Percentiles rank a stretch among this genome's conserved stretches.
phyloP scores from a whole-genome alignment of 2,329 filamentous ascomycete species.

The Fusarium sp. region DNA sequence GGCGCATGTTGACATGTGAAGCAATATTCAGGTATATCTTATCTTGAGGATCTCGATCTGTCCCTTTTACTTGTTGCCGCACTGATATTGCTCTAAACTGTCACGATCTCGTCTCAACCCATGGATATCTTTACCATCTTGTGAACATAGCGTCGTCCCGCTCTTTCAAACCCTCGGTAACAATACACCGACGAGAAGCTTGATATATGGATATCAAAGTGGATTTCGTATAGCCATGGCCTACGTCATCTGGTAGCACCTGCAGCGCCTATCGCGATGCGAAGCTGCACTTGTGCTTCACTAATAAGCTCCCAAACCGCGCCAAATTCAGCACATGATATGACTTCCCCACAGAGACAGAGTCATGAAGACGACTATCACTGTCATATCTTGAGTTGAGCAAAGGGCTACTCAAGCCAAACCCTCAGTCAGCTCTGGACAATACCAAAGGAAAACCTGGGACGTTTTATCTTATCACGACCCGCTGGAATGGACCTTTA shows the following conservation, averaged over 20 bases:
- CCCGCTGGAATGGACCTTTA: constrained; percentile 24
- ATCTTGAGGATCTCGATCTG: constrained; percentile 31
- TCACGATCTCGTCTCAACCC: neutral
- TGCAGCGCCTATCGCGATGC: constrained; percentile 39
- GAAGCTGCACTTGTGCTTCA: constrained; percentile 36
- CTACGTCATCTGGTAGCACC: constrained; percentile 49
- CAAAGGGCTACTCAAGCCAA: neutral
- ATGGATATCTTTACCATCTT: neutral
- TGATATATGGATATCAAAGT: constrained; percentile 24
- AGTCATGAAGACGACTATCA: constrained; percentile 29
- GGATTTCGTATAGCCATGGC: constrained; percentile 29
- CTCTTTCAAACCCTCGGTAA: constrained; percentile 5
- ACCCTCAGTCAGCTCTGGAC: neutral
- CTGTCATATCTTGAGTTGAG: constrained; percentile 2
- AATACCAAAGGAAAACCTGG: too few relatives aligned
- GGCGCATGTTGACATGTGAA: constrained; percentile 39
- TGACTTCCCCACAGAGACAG: constrained; percentile 22
- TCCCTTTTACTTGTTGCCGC: neutral
- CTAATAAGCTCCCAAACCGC: constrained; percentile 13
- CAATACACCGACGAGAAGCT: constrained; percentile 25
- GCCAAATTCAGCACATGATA: constrained; percentile 37
- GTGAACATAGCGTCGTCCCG: constrained; percentile 15
- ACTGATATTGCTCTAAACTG: neutral
- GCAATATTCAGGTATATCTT: constrained; percentile 24
- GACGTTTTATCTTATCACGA: neutral